A percentile compares a stretch with the other conserved stretches of the same genome.
Conservation (phyloP, 148 eudicot species). For the Silene uniflora region DNA sequence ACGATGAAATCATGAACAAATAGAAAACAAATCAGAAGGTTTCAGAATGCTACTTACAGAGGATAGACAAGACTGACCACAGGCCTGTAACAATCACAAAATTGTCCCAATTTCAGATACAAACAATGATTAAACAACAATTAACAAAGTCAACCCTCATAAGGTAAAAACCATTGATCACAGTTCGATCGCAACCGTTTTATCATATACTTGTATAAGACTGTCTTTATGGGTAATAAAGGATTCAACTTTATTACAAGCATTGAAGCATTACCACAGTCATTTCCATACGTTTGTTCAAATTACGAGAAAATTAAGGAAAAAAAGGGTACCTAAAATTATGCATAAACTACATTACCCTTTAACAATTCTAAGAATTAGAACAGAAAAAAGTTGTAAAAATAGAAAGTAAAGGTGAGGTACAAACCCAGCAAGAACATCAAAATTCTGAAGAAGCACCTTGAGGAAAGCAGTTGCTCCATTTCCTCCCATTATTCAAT, state of each 20-base stretch:
- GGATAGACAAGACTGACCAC: constrained; percentile 85
- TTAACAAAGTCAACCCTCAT: not conserved
- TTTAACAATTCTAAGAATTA: not conserved
- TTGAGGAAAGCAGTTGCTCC: constrained; percentile 57
- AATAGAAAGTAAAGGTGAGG: constrained; percentile 1
- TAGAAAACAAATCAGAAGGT: not conserved
- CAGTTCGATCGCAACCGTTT: too few relatives aligned
- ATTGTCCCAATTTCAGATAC: constrained; percentile 16
- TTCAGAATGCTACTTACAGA: constrained; percentile 46
- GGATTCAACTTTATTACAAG: too few relatives aligned
- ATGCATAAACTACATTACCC: not conserved
- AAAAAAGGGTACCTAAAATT: not conserved
- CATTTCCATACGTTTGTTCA: too few relatives aligned
- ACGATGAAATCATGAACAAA: too few relatives aligned
- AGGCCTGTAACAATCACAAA: constrained; percentile 61
- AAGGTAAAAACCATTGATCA: not conserved
- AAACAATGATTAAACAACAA: constrained; percentile 3
- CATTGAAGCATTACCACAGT: too few relatives aligned
- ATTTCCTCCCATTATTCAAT: constrained; percentile 44
- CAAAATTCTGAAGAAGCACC: constrained; percentile 57
- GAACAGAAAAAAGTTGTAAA: not conserved
- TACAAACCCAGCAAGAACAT: constrained; percentile 83
- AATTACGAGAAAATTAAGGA: too few relatives aligned
- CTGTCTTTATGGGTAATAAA: too few relatives aligned
- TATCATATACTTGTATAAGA: too few relatives aligned